Evolutionary conservation across 148 eudicot species (phyloP).

Genomic region (Amaranthus hypochondriacus): DNA sequence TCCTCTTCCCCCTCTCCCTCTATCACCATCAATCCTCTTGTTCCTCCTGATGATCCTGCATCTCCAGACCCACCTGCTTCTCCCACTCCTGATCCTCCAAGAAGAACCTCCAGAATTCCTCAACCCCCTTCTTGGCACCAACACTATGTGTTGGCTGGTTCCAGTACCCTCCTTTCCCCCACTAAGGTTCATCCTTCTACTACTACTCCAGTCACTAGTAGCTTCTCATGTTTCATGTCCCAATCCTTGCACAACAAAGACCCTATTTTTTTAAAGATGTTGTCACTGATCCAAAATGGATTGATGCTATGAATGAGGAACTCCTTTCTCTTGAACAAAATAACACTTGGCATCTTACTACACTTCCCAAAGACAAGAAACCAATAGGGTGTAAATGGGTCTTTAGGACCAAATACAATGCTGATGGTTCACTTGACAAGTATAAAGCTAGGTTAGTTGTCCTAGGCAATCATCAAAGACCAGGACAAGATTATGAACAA

Average conservation of each 20-base stretch:
- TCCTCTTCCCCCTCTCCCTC: too few species aligned
- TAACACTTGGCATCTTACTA: not conserved
- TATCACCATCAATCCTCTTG: too few species aligned
- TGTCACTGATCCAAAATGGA: not conserved
- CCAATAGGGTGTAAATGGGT: not conserved
- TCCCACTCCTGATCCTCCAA: too few species aligned
- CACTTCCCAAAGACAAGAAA: not conserved
- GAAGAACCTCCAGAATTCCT: too few species aligned
- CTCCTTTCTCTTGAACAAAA: not conserved
- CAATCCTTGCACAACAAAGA: not conserved
- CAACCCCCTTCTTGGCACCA: too few species aligned
- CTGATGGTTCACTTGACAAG: not conserved
- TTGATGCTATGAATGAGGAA: not conserved
- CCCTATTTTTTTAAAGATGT: not conserved
- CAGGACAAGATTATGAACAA: not conserved
- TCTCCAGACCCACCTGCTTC: too few species aligned
- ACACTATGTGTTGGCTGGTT: too few species aligned
- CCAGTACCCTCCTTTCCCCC: too few species aligned
- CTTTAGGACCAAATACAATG: not conserved
- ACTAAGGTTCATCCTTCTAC: too few species aligned
- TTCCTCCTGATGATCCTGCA: too few species aligned
- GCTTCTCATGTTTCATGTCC: too few species aligned
- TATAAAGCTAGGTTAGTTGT: not conserved
- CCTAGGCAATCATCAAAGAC: not conserved
- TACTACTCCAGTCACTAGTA: too few species aligned